Evolutionary conservation across 345 rosid genomes (phyloP).

Genomic region (Clausena lansium): DNA sequence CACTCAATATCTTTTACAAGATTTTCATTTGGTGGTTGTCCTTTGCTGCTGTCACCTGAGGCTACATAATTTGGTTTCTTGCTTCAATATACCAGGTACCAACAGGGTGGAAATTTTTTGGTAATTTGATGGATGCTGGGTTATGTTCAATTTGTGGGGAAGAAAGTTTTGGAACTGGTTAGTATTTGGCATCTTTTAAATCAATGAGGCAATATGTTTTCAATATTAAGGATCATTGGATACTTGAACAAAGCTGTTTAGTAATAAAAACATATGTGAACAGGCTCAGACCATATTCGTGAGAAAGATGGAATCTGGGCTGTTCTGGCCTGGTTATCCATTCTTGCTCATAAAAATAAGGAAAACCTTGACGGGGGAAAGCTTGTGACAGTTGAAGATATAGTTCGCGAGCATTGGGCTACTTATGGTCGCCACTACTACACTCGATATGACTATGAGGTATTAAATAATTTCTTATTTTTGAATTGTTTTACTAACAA

Average conservation of each 20-base stretch:
- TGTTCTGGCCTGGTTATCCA: slow-evolving; percentile 96
- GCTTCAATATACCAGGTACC: slow-evolving; percentile 62
- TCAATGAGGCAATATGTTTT: not conserved
- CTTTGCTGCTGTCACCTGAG: not conserved
- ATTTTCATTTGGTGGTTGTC: slow-evolving; percentile 5
- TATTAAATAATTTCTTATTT: slow-evolving; percentile 22
- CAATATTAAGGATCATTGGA: not conserved
- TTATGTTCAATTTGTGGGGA: slow-evolving; percentile 95
- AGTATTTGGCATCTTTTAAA: slow-evolving; percentile 19
- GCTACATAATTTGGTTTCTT: slow-evolving; percentile 19
- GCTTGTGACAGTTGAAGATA: slow-evolving; percentile 90
- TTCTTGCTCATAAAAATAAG: slow-evolving; percentile 84
- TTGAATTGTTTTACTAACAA: not conserved
- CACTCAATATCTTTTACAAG: slow-evolving; percentile 14
- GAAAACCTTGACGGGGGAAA: slow-evolving; percentile 59
- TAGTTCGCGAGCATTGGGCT: slow-evolving; percentile 89
- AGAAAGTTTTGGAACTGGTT: slow-evolving; percentile 99
- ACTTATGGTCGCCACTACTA: slow-evolving; percentile 94
- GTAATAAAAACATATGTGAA: slow-evolving; percentile 20
- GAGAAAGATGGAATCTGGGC: slow-evolving; percentile 99
- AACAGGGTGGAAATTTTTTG: slow-evolving; percentile 99
- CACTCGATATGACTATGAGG: slow-evolving; percentile 99
- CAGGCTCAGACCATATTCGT: slow-evolving; percentile 97
- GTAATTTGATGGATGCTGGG: slow-evolving; percentile 99
- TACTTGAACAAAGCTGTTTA: slow-evolving; percentile 8